These are phyloP conservation scores for Beta lomatogona DNA, from an alignment of 179 eudicot species.

Conservation along the genomic window DNA sequence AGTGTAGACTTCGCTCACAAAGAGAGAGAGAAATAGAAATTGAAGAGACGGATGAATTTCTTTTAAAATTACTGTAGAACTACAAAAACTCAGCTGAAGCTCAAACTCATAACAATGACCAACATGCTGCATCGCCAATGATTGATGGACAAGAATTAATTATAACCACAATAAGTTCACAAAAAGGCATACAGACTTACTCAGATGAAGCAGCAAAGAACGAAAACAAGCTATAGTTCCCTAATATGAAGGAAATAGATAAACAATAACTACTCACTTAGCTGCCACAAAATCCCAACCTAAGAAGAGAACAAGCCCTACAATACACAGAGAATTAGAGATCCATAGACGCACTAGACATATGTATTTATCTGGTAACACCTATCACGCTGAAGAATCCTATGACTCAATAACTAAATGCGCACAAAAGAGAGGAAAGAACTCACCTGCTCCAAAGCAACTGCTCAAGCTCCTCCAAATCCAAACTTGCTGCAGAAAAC, in stretches of 20 bases:
- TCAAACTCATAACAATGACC: background rate
- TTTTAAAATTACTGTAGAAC: background rate
- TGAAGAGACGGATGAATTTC: background rate
- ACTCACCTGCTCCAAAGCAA: slow-evolving; percentile 26
- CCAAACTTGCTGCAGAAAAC: slow-evolving; percentile 23
- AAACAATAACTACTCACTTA: background rate
- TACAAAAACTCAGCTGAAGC: background rate
- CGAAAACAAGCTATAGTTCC: no score
- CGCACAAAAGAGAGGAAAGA: background rate
- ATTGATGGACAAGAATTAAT: background rate
- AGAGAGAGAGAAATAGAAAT: background rate
- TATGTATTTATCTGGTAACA: background rate
- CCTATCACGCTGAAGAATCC: background rate
- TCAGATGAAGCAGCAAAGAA: background rate
- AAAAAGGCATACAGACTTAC: background rate
- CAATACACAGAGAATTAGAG: background rate
- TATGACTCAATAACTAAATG: slow-evolving; percentile 4
- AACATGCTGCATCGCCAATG: background rate
- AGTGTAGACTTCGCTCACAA: background rate
- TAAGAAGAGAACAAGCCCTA: background rate
- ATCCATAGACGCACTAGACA: background rate
- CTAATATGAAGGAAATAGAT: background rate
- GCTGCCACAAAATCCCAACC: background rate
- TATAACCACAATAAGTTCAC: background rate
- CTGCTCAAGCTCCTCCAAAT: slow-evolving; percentile 22